Evolutionary conservation across 1,139 yeast species (phyloP).

Genomic region (Taphrina pruni): DNA sequence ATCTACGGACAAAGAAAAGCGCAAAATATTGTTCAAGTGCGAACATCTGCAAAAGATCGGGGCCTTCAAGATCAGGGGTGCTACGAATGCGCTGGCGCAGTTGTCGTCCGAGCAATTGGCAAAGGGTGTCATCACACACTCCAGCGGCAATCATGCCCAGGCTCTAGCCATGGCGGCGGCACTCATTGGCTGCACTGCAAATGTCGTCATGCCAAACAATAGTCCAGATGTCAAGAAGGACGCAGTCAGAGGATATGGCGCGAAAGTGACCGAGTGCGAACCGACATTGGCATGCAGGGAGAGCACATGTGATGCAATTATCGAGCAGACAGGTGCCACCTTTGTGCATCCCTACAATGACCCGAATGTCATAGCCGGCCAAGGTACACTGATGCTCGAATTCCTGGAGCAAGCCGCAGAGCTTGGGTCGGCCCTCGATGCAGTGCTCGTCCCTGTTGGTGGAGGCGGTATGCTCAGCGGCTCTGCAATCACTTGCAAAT

Average conservation of each 20-base stretch:
- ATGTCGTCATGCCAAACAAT: conserved; percentile 45
- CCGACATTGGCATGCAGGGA: conserved; percentile 44
- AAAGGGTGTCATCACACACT: conserved; percentile 46
- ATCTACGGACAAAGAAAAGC: conserved; percentile 4
- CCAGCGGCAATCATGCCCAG: conserved; percentile 47
- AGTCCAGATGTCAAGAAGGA: conserved; percentile 45
- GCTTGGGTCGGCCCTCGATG: conserved; percentile 42
- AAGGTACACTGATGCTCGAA: conserved; percentile 45
- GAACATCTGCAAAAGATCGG: conserved; percentile 46
- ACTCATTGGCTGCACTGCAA: conserved; percentile 36
- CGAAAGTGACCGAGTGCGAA: conserved; percentile 42
- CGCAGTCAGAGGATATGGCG: conserved; percentile 46
- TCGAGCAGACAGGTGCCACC: conserved; percentile 42
- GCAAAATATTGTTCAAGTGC: conserved; percentile 43
- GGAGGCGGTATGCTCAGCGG: conserved; percentile 47
- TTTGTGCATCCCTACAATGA: conserved; percentile 46
- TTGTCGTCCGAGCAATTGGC: conserved; percentile 31
- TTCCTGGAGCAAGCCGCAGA: conserved; percentile 42
- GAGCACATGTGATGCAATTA: conserved; percentile 30
- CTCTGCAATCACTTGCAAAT: conserved; percentile 42
- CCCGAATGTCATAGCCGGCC: conserved; percentile 45
- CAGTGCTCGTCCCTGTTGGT: conserved; percentile 45
- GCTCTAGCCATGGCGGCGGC: conserved; percentile 45
- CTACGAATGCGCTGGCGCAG: conserved; percentile 44
- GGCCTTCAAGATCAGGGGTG: conserved; percentile 46